phyloP scores from a whole-genome alignment of 768 basidiomycete species.

The Hirschioporus abietinus region DNA sequence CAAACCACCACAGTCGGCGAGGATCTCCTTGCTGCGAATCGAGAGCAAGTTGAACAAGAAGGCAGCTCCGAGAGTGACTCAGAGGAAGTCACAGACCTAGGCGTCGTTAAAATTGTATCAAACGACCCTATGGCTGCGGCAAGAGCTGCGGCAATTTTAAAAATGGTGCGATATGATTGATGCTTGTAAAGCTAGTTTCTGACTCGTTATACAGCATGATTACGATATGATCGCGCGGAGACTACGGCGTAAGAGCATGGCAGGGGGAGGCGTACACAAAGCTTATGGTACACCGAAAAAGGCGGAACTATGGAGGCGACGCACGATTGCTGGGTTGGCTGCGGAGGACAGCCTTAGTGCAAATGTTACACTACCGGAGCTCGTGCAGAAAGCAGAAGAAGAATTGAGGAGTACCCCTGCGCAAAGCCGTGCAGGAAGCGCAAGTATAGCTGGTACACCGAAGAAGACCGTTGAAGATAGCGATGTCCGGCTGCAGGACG shows the following conservation, averaged over 20 bases:
- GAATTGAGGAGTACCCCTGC: slow-evolving; percentile 27
- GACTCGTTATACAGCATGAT: slow-evolving; percentile 11
- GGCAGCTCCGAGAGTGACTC: slow-evolving; percentile 8
- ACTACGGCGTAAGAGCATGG: not conserved
- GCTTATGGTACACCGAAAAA: slow-evolving; percentile 30
- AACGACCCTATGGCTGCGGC: slow-evolving; percentile 84
- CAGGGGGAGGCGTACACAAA: not conserved
- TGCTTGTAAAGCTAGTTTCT: slow-evolving; percentile 8
- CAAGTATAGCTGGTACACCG: not conserved
- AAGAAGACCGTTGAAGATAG: not conserved
- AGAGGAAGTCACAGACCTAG: slow-evolving; percentile 26
- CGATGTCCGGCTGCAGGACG: not conserved
- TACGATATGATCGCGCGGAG: slow-evolving; percentile 9
- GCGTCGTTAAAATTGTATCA: slow-evolving; percentile 81
- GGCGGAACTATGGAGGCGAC: not conserved
- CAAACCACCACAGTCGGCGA: slow-evolving; percentile 1
- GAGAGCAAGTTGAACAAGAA: not conserved
- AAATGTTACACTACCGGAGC: slow-evolving; percentile 44
- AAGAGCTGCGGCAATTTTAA: slow-evolving; percentile 88
- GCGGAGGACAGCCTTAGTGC: slow-evolving; percentile 34
- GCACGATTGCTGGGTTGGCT: slow-evolving; percentile 10
- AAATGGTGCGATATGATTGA: slow-evolving; percentile 50
- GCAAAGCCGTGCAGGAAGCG: not conserved
- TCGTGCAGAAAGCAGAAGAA: slow-evolving; percentile 55
- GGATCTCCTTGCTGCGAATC: not conserved